Evolutionary conservation across 345 rosid genomes (phyloP).

Genomic region (Erysimum cheiranthoides): DNA sequence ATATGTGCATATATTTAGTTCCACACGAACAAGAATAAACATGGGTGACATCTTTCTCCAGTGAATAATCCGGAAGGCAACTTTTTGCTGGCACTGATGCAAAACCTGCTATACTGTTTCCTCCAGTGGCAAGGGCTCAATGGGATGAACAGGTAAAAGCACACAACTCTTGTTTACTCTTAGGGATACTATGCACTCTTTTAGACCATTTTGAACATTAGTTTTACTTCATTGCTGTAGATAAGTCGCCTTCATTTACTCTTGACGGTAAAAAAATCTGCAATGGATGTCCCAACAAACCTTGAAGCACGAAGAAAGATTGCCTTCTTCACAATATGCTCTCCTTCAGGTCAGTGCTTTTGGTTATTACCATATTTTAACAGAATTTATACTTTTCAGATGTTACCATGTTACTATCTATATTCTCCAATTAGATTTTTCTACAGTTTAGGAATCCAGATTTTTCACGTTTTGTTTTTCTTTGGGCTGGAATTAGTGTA

Average conservation of each 20-base stretch:
- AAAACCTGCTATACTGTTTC: constrained; percentile 85
- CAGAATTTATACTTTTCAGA: constrained; percentile 19
- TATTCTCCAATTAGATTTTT: constrained; percentile 16
- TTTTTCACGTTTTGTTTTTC: constrained; percentile 2
- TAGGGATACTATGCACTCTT: constrained; percentile 8
- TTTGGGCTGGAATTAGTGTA: constrained; percentile 3
- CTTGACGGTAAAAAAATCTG: constrained; percentile 90
- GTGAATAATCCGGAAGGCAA: constrained; percentile 91
- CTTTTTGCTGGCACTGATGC: constrained; percentile 90
- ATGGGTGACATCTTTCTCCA: constrained; percentile 41
- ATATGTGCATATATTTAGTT: neutral
- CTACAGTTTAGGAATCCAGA: neutral
- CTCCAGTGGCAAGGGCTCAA: constrained; percentile 73
- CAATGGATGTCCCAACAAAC: constrained; percentile 84
- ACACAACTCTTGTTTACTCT: neutral
- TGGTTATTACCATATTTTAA: constrained; percentile 10
- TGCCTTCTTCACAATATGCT: constrained; percentile 94
- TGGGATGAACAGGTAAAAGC: constrained; percentile 92
- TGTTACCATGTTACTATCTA: constrained; percentile 23
- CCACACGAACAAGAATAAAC: constrained; percentile 25
- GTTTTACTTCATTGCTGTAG: constrained; percentile 50
- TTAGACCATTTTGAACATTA: constrained; percentile 15
- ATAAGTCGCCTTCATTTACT: constrained; percentile 92
- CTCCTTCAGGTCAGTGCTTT: constrained; percentile 79
- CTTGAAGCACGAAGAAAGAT: constrained; percentile 98